phyloP scores from a whole-genome alignment of 2,329 filamentous ascomycete genomes.

The Sporothrix phasma region DNA sequence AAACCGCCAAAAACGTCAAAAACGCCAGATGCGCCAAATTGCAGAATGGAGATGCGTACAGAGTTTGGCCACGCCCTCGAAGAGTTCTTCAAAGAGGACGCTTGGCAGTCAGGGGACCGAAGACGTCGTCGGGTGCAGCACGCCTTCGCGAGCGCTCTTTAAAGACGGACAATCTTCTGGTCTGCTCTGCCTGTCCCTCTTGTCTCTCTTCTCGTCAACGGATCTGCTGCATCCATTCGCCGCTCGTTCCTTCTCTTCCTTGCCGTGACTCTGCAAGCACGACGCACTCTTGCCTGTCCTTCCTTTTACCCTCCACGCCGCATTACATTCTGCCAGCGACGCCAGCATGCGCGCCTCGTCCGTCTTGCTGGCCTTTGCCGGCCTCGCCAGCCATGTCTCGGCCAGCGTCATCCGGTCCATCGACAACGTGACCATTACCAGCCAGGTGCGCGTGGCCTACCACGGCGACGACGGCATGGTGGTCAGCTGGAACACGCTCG shows the following conservation, averaged over 20 bases:
- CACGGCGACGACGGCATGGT: constrained; percentile 20
- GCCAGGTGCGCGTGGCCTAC: constrained; percentile 15
- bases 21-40: too few relatives aligned
- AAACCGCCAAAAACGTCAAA: too few relatives aligned
- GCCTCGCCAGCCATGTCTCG: background rate
- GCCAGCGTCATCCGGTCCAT: constrained; percentile 5
- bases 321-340: background rate
- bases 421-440: constrained; percentile 14
- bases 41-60: too few relatives aligned
- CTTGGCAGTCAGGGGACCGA: background rate
- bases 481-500: constrained; percentile 28
- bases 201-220: background rate
- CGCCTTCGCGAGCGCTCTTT: background rate
- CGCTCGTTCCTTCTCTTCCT: background rate
- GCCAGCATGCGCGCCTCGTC: too few relatives aligned
- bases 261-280: too few relatives aligned
- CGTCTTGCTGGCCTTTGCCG: too few relatives aligned
- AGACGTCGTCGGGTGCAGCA: too few relatives aligned
- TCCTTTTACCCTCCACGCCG: background rate
- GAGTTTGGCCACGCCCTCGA: background rate
- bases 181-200: background rate
- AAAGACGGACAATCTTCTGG: background rate
- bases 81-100: too few relatives aligned
- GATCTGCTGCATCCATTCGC: constrained; percentile 1
- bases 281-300: background rate